A percentile compares a stretch with the other conserved stretches of the same genome.
phyloP scores from a whole-genome alignment of 2,329 filamentous ascomycete genomes.

The Fusarium chaquense region DNA sequence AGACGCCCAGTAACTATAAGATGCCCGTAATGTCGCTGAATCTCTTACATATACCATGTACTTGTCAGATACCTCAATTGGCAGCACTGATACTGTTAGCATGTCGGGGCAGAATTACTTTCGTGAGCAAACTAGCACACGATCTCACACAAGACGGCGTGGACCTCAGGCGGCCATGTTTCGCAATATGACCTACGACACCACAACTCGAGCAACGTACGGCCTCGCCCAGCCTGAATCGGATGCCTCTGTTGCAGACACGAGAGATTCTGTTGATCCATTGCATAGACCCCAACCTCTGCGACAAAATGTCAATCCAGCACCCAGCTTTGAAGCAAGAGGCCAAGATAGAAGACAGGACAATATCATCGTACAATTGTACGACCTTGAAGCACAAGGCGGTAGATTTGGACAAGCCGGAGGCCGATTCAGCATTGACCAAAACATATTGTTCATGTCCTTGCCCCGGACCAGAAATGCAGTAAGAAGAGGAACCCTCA shows the following conservation, averaged over 20 bases:
- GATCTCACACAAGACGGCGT: neutral
- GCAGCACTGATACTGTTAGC: neutral
- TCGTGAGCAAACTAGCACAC: neutral
- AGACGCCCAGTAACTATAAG: conserved; percentile 14
- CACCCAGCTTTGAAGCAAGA: neutral
- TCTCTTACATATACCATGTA: neutral
- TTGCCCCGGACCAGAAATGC: conserved; percentile 32
- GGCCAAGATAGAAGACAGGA: conserved; percentile 14
- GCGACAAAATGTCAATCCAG: neutral
- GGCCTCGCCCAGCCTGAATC: conserved; percentile 14
- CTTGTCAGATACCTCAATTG: neutral
- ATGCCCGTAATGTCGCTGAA: neutral
- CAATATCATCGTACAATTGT: conserved; percentile 24
- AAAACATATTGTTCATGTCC: conserved; percentile 11
- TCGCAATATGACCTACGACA: neutral
- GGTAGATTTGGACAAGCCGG: conserved; percentile 17
- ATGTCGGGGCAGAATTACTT: conserved; percentile 4
- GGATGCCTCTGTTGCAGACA: neutral
- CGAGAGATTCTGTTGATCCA: neutral
- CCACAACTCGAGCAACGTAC: neutral
- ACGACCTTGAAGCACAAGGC: conserved; percentile 9
- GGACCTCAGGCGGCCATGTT: neutral
- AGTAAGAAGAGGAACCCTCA: conserved; percentile 25
- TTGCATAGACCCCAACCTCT: neutral
- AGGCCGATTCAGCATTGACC: conserved; percentile 26